Evolutionary conservation across 1,139 yeast species (phyloP), one percentile per base, ranked within the genome.

Genomic region (Lodderomyces theae): DNA sequence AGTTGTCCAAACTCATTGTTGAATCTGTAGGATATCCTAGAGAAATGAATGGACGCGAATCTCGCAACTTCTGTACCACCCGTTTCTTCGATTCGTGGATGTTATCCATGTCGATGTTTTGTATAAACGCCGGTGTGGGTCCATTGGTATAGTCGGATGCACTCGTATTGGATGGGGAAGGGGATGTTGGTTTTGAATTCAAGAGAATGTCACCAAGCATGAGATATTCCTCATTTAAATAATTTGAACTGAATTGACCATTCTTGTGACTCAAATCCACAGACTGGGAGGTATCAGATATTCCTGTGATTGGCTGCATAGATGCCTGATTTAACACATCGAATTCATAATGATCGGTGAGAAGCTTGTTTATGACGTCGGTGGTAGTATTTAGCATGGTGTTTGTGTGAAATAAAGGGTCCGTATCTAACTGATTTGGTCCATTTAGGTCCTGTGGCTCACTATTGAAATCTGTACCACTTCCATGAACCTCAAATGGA

Each of bases 171-270:
- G 68, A 63, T 4, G 69, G 70, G 11, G 72, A 59, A 3, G 82
- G 80, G n/a, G 77, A 70, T 7, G 77, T 60, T 2, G 81, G 80
- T 47, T 75, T 74, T 24, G 78, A 71, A 38, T 68, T 68, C 26
- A 77, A 54, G 19, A 72, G 49, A 5, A 80, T 69, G 52, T 77
- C 83, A 9, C 83, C 81, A 46, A 80, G 59, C 73, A 79, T 78
- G 44, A 69, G 55, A 51, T 80, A 79, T 53, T 80, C 86, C 46
- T 77, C 80, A 54, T 77, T 77, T 47, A 63, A 61, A 56, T 63
- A 74, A 54, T 62, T 72, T 41, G 67, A 68, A 53, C 39, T 47
- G 30, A 51, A 51, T 26, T 43, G 42, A 34, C 15, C 18, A 15
- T 30, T 31, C 21, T 39, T 41, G 18, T 25, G 38, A 19, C n/a